Evolutionary conservation across 2,329 filamentous ascomycete species (phyloP), one percentile per base, ranked within the genome.

Genomic region (Colletotrichum tamarilloi): DNA sequence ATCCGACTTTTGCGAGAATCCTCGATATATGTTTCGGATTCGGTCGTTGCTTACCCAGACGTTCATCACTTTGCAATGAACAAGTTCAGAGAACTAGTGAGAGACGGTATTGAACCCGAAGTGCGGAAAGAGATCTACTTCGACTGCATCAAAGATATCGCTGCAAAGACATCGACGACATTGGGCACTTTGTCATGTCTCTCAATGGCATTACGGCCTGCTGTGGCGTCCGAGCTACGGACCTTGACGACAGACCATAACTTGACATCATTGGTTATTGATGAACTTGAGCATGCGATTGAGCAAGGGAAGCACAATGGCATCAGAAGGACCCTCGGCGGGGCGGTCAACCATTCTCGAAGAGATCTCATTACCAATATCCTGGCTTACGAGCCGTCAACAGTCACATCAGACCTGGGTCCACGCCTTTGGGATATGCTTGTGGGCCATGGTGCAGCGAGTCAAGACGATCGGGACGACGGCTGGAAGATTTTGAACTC

Each of bases 161-260:
- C 88, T 3, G 83, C 87, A 26, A 91, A 88, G 79, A 92, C 91
- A 1, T 75, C 84, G 11, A 92, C 91, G 16, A 91, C 92, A 1
- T 88, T 93, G 7, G 94, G 94, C 1, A 97, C 94, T 76, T 87
- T 95, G 24, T 92, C 91, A 78, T 92, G 91, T 19, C 84, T 95
- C 59, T 84, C 80, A 63, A 82, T 86, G 58, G 79, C 90, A 22
- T 83, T 89, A n/a, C 83, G 84, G 9, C 82, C 82, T 24, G 82
- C 87, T 49, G 78, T 88, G 49, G 77, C 77, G 3, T 83, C 82
- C 8, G 91, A 93, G 72, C 81, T 94, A 26, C 85, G 85, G 32
- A 81, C 84, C n/a, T 82, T 95, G 62, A 87, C 89, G 9, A 82
- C 86, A 7, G 87, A 92, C n/a, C 88, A 92, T 78, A 87, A 90